Evolutionary conservation across 345 rosid genomes (phyloP), one percentile per base, ranked within the genome.

Genomic region (Tarenaya hassleriana): DNA sequence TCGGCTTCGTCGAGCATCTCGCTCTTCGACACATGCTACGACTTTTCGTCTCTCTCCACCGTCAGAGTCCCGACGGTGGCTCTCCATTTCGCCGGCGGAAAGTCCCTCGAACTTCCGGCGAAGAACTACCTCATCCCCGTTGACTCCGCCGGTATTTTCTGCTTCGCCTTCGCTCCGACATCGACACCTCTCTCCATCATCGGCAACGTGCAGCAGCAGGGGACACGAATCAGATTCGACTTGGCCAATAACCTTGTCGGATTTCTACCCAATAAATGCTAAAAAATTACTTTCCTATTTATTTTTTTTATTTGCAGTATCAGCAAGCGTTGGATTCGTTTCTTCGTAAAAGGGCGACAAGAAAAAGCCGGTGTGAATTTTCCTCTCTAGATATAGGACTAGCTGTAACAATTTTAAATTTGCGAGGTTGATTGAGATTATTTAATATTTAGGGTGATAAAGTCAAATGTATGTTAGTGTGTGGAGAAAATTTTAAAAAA

Each of bases 101-200:
- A 73, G 43, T 39, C 84, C 0, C 69, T 73, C 52, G 38, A 68
- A 18, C 52, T 88, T 7, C 96, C 95, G 31, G 95, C 98, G n/a
- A 67, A 76, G 56, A 92, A 92, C 52, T 92, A 81, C 35, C 46
- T 92, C 58, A 75, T 85, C 14, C 98, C 96, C 1, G 73, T 92
- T 0, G 88, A 87, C 54, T 66, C 81, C 0, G 21, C 65, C 0
- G 96, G 96, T 1, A 85, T 90, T 1, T 92, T 72, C 56, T 92
- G 98, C 72, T 85, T 92, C 33, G 98, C 98, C 0, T 92, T 92
- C 42, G 98, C 96, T 1, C 96, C 95, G 21, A 87, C 98, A 71
- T 17, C 88, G 69, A 75, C 91, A 41, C 38, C 90, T 42, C 13
- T 80, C 80, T 83, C 96, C 0, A 92, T 92, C 45, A 85, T 92